Conservation (phyloP, 768 basidiomycete genomes). For the Mycena metata region DNA sequence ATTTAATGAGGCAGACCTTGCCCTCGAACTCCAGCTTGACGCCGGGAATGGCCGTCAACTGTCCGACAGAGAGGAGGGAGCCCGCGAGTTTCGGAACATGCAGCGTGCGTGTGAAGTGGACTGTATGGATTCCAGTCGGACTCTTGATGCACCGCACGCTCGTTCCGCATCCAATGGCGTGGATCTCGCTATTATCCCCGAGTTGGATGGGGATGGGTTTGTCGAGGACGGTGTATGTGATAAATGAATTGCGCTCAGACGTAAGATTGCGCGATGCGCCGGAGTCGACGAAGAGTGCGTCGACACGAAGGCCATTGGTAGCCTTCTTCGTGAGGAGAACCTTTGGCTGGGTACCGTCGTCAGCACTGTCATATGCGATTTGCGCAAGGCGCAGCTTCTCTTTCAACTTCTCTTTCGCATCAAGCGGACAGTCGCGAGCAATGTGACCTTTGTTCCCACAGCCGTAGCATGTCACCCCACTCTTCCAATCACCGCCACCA, state of each 20-base stretch:
- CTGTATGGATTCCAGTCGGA: not conserved
- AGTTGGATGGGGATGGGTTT: slow-evolving; percentile 6
- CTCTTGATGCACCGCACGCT: not conserved
- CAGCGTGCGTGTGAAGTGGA: not conserved
- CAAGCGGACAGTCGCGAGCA: not conserved
- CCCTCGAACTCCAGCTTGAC: slow-evolving; percentile 7
- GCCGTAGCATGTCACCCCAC: not conserved
- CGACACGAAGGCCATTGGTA: not conserved
- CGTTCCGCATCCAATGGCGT: not conserved
- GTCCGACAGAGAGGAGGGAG: not conserved
- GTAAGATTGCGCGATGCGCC: slow-evolving; percentile 1
- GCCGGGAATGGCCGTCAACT: slow-evolving; percentile 2
- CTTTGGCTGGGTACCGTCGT: not conserved
- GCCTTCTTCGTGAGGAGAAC: slow-evolving; percentile 8
- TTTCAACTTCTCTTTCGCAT: not conserved
- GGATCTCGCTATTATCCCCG: slow-evolving; percentile 4
- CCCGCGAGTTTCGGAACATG: not conserved
- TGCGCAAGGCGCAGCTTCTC: not conserved
- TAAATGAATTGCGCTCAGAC: not conserved
- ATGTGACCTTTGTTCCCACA: not conserved
- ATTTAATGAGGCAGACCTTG: not conserved
- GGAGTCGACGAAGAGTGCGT: slow-evolving; percentile 1
- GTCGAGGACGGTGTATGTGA: not conserved
- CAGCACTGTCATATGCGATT: not conserved
- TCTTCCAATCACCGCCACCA: not conserved